A percentile compares a stretch with the other conserved stretches of the same genome.
Evolutionary conservation across 164 flowering plant species (phyloP).

Genomic region (Sextonia rubra): DNA sequence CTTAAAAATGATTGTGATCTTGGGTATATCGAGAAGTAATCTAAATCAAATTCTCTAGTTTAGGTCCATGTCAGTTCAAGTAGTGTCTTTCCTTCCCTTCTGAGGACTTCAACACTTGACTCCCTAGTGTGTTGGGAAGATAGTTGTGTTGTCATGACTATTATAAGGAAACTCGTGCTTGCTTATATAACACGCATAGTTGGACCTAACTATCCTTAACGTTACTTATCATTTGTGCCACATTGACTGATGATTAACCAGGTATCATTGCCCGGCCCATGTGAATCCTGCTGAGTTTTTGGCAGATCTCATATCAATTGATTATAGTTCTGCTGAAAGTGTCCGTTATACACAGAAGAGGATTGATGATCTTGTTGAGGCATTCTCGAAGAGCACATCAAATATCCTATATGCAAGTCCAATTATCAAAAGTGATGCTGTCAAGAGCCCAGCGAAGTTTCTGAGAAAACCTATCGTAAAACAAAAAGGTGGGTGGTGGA

Average conservation of each 20-base stretch:
- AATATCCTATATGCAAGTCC: constrained; percentile 59
- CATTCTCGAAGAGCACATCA: constrained; percentile 50
- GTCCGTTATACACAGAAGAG: constrained; percentile 73
- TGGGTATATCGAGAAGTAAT: not conserved
- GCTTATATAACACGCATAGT: not conserved
- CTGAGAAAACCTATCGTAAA: constrained; percentile 29
- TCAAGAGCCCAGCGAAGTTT: constrained; percentile 15
- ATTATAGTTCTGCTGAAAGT: constrained; percentile 83
- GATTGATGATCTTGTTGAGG: constrained; percentile 78
- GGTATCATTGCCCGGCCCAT: constrained; percentile 85
- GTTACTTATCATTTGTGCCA: not conserved
- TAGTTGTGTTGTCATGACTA: too few species aligned
- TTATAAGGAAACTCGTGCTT: not conserved
- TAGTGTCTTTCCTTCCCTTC: not conserved
- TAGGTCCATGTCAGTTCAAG: not conserved
- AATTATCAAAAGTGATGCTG: constrained; percentile 25
- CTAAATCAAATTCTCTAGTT: not conserved
- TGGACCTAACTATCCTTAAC: not conserved
- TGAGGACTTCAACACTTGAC: not conserved
- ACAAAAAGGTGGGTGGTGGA: constrained; percentile 81
- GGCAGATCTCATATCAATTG: constrained; percentile 96
- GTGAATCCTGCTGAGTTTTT: constrained; percentile 97
- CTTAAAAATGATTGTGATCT: not conserved
- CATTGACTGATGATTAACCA: constrained; percentile 20
- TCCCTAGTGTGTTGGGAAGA: not conserved